phyloP scores from a whole-genome alignment of 495 filamentous ascomycete genomes.

The Podospora tetraspora region DNA sequence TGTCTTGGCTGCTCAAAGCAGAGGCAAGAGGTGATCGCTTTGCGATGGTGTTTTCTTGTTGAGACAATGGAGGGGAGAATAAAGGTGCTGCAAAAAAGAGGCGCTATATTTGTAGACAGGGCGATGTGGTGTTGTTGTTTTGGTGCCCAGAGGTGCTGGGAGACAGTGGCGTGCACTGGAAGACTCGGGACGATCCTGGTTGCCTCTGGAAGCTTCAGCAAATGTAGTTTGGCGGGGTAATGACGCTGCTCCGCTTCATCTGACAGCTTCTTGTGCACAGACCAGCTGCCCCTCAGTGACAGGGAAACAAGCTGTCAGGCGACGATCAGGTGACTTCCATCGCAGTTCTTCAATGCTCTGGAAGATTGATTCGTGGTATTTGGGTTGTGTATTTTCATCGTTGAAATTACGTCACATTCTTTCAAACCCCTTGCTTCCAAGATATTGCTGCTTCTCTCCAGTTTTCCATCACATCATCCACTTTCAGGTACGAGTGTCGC shows the following conservation, averaged over 20 bases:
- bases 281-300: neutral
- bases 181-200: conserved; percentile 17
- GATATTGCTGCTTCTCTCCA: neutral
- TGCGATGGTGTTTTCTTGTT: neutral
- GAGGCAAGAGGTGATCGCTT: neutral
- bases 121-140: conserved; percentile 10
- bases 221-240: conserved; percentile 3
- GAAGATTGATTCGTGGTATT: too few species aligned
- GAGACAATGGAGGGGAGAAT: conserved; percentile 1
- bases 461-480: neutral
- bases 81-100: neutral
- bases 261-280: neutral
- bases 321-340: conserved; percentile 3
- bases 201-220: conserved; percentile 12
- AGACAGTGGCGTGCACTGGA: conserved; percentile 4
- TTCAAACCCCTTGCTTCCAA: neutral
- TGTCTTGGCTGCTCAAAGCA: conserved; percentile 1
- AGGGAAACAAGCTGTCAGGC: neutral
- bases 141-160: conserved; percentile 11
- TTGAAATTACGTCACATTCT: neutral
- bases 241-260: neutral
- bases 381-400: neutral
- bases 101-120: conserved; percentile 18
- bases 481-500: neutral
- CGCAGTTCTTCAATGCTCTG: too few species aligned